Base-by-base conservation (phyloP, 345 rosid genomes). In the Psidium friedrichsthalianum region DNA sequence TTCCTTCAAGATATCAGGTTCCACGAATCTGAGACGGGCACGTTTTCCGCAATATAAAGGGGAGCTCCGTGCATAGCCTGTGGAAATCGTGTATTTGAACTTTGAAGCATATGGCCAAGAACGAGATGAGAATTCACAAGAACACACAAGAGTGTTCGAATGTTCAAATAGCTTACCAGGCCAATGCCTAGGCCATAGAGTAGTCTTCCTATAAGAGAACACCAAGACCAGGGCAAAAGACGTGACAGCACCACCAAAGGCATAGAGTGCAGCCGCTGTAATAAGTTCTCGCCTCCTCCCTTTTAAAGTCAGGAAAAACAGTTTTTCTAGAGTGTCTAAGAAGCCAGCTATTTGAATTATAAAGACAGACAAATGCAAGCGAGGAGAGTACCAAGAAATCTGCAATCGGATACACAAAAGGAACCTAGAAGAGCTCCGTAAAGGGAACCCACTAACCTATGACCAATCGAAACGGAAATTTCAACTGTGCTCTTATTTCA, bases 31-130 rank as follows among this genome's bases (percentile, higher is more conserved):
- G 95, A 90, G 99, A 93, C 6, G 99, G 99, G 86, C 98, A 97
- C 84, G 99, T 97, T 91, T n/a, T 97, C 98, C 82, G 99, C 98
- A 83, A 97, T 95, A 88, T 95, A 97, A 44, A 95, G 96, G 61
- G 99, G 99, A 91, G 98, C 98, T 47, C 99, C 99, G 36, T 95
- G 99, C 99, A 97, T 97, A 74, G 98, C 98, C 99, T 97, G 92
- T 87, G 80, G 80, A 69, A 69, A 69, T 69, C 7, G 4, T 8
- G 80, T 69, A 69, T 69, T 64, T 69, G n/a, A n/a, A n/a, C n/a
- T n/a, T n/a, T n/a, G 80, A n/a, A 36, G 84, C 59, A 15, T 21
- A 18, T 40, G 84, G 47, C 58, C 22, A 27, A 53, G 55, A 82
- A 27, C 84, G 14, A 29, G 40, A 27, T 51, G 47, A 51, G 51